Percentiles rank a stretch among this genome's conserved stretches.
Conservation (phyloP, 768 basidiomycete species). For the Mycena albidolilacea region DNA sequence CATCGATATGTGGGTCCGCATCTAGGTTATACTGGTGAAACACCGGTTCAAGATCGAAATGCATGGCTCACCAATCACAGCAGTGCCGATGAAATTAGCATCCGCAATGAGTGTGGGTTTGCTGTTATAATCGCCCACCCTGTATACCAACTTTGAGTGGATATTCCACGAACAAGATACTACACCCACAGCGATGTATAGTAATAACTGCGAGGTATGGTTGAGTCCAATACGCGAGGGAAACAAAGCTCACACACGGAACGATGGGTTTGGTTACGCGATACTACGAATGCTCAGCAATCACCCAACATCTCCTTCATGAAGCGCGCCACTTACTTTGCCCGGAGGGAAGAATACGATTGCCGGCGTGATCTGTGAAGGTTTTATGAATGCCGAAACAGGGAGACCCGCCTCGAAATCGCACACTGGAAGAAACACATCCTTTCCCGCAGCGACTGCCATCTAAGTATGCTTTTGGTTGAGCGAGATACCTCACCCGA, state of each 20-base stretch:
- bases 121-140: conserved; percentile 19
- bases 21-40: neutral
- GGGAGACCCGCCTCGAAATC: neutral
- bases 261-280: conserved; percentile 22
- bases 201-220: neutral
- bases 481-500: too few relatives aligned
- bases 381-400: neutral
- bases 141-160: neutral
- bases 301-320: neutral
- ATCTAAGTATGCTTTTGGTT: neutral
- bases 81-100: conserved; percentile 48
- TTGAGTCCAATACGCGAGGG: too few relatives aligned
- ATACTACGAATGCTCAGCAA: neutral
- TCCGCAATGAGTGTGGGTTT: conserved; percentile 38
- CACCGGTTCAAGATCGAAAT: too few relatives aligned
- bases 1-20: conserved; percentile 14
- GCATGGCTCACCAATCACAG: conserved; percentile 48
- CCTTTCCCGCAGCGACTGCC: conserved; percentile 16
- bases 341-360: conserved; percentile 28
- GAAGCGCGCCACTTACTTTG: neutral
- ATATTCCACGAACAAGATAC: too few relatives aligned
- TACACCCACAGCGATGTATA: conserved; percentile 18
- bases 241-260: neutral
- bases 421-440: conserved; percentile 12
- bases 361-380: conserved; percentile 20